phyloP scores from a whole-genome alignment of 2,329 filamentous ascomycete genomes.

The Venturiaceae sp. region DNA sequence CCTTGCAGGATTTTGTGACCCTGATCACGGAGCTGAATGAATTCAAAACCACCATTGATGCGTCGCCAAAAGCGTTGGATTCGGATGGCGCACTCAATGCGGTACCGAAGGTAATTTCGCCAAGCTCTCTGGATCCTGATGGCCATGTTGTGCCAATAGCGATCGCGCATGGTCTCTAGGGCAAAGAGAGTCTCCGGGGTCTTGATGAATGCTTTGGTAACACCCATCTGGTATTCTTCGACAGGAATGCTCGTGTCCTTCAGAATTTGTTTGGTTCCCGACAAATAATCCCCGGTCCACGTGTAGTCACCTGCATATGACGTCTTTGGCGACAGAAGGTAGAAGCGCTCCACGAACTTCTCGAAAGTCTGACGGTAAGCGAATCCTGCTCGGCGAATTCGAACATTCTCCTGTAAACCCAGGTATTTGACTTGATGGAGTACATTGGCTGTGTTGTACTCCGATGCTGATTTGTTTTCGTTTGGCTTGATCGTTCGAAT shows the following conservation, averaged over 20 bases:
- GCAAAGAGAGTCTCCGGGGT: slow-evolving; percentile 95
- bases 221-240: slow-evolving; percentile 95
- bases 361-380: slow-evolving; percentile 96
- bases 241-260: slow-evolving; percentile 92
- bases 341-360: slow-evolving; percentile 97
- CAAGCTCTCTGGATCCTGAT: slow-evolving; percentile 95
- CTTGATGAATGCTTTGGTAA: slow-evolving; percentile 96
- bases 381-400: slow-evolving; percentile 91
- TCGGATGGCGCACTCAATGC: slow-evolving; percentile 81
- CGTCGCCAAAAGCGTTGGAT: slow-evolving; percentile 96
- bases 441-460: slow-evolving; percentile 88
- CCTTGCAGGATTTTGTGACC: slow-evolving; percentile 74
- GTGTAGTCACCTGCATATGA: slow-evolving; percentile 97
- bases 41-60: slow-evolving; percentile 83
- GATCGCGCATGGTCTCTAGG: slow-evolving; percentile 92
- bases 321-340: slow-evolving; percentile 84
- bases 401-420: slow-evolving; percentile 97
- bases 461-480: slow-evolving; percentile 91
- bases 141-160: slow-evolving; percentile 99
- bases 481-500: slow-evolving; percentile 99
- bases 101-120: slow-evolving; percentile 90
- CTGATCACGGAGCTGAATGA: slow-evolving; percentile 76
- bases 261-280: slow-evolving; percentile 82
- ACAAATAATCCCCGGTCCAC: slow-evolving; percentile 81
- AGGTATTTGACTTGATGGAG: slow-evolving; percentile 98